These are phyloP conservation scores for Scheffersomyces stipitis DNA, from an alignment of 805 yeast species.

Conservation along the genomic window DNA sequence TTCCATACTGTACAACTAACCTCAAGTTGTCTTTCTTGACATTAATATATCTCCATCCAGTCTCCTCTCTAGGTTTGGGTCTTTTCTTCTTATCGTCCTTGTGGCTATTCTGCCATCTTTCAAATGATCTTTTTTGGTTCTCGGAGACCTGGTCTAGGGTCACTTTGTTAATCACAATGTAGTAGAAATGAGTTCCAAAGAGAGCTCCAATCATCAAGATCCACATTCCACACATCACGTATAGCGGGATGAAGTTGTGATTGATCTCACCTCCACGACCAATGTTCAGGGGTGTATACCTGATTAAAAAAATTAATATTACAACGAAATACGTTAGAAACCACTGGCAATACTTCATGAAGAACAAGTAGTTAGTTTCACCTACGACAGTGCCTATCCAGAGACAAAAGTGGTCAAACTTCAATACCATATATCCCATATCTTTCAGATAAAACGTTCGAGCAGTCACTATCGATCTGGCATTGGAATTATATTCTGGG, in stretches of 20 bases:
- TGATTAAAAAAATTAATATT: conserved; percentile 20
- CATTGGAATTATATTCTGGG: conserved; percentile 72
- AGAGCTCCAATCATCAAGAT: conserved; percentile 45
- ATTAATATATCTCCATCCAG: conserved; percentile 44
- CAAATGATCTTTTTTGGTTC: conserved; percentile 29
- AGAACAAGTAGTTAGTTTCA: conserved; percentile 57
- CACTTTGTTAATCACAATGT: conserved; percentile 50
- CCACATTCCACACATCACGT: conserved; percentile 46
- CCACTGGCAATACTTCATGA: conserved; percentile 51
- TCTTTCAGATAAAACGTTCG: conserved; percentile 71
- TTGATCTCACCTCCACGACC: conserved; percentile 29
- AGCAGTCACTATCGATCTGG: conserved; percentile 63
- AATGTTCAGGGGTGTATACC: conserved; percentile 23
- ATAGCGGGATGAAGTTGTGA: conserved; percentile 50
- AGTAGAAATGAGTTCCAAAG: conserved; percentile 41
- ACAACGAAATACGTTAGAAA: conserved; percentile 36
- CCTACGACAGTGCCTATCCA: conserved; percentile 80
- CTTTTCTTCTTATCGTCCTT: conserved; percentile 6
- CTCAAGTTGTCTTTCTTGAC: conserved; percentile 33
- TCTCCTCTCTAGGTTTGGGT: conserved; percentile 23
- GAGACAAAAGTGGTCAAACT: conserved; percentile 81
- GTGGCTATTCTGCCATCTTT: conserved; percentile 18
- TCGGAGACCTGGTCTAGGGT: conserved; percentile 57
- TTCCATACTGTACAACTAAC: conserved; percentile 33
- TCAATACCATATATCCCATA: conserved; percentile 57